These are phyloP conservation scores for Chaetothyriales sp. DNA, from an alignment of 2,329 filamentous ascomycete genomes.

Conservation along the genomic window DNA sequence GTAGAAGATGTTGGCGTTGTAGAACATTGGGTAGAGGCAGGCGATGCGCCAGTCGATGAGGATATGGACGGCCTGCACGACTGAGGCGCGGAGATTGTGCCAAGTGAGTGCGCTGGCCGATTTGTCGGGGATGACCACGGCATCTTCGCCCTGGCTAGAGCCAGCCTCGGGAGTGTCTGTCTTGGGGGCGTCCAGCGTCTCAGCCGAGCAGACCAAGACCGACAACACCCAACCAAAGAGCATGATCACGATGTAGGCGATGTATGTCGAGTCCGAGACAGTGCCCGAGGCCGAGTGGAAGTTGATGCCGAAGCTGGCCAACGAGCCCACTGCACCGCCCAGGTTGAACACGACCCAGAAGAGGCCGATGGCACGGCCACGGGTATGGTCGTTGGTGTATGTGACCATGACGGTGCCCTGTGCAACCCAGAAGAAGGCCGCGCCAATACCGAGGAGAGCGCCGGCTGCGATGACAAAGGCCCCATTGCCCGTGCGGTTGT, in stretches of 20 bases:
- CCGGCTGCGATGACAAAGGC: conserved; percentile 37
- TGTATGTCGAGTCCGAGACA: conserved; percentile 37
- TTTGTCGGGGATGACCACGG: not conserved
- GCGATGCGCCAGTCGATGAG: conserved; percentile 39
- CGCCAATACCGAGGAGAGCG: conserved; percentile 35
- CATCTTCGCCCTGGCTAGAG: not conserved
- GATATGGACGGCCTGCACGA: conserved; percentile 20
- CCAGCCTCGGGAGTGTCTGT: conserved; percentile 20
- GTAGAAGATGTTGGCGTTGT: conserved; percentile 54
- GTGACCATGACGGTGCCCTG: conserved; percentile 46
- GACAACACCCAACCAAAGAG: conserved; percentile 37
- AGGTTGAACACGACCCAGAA: conserved; percentile 96
- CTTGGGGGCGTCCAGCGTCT: conserved; percentile 25
- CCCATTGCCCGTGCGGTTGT: conserved; percentile 33
- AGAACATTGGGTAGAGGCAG: conserved; percentile 57
- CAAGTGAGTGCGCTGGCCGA: not conserved
- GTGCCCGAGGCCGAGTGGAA: conserved; percentile 29
- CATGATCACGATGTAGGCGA: conserved; percentile 60
- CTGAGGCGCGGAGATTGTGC: conserved; percentile 24
- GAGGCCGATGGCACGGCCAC: conserved; percentile 76
- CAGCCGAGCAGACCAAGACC: conserved; percentile 32
- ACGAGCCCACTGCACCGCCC: conserved; percentile 65
- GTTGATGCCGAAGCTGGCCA: conserved; percentile 32
- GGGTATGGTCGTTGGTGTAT: conserved; percentile 67
- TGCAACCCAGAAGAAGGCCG: conserved; percentile 36